Evolutionary conservation across 495 filamentous ascomycete genomes (phyloP).

Genomic region (Penicillium daleae): DNA sequence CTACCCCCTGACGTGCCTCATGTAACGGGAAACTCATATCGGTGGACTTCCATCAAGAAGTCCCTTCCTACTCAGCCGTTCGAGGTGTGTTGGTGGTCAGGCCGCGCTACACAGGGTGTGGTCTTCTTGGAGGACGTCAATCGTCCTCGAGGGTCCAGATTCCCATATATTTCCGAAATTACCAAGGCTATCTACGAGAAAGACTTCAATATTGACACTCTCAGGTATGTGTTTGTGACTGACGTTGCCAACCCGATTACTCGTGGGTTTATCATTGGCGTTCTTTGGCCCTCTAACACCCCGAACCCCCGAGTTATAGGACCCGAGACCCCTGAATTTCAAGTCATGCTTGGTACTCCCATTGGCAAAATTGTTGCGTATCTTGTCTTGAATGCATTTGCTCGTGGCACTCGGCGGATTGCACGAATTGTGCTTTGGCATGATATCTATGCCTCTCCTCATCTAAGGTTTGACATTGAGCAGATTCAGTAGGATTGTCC

Average conservation of each 20-base stretch:
- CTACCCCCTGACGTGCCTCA: not conserved
- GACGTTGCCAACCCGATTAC: not conserved
- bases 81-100: slow-evolving; percentile 4
- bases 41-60: not conserved
- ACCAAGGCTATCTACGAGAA: slow-evolving; percentile 6
- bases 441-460: not conserved
- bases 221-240: not conserved
- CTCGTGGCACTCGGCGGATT: slow-evolving; percentile 12
- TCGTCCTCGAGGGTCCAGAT: not conserved
- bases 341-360: slow-evolving; percentile 3
- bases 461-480: slow-evolving; percentile 13
- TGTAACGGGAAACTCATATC: not conserved
- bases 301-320: not conserved
- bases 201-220: not conserved
- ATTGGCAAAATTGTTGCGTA: slow-evolving; percentile 10
- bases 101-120: not conserved
- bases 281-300: not conserved
- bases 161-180: slow-evolving; percentile 1
- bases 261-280: not conserved
- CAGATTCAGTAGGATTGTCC: not conserved
- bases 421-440: not conserved
- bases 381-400: slow-evolving; percentile 7
- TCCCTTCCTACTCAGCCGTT: not conserved
- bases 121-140: slow-evolving; percentile 2
- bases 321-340: slow-evolving; percentile 5